Evolutionary conservation across 805 yeast species (phyloP).

Genomic region (Brettanomyces custersianus): DNA sequence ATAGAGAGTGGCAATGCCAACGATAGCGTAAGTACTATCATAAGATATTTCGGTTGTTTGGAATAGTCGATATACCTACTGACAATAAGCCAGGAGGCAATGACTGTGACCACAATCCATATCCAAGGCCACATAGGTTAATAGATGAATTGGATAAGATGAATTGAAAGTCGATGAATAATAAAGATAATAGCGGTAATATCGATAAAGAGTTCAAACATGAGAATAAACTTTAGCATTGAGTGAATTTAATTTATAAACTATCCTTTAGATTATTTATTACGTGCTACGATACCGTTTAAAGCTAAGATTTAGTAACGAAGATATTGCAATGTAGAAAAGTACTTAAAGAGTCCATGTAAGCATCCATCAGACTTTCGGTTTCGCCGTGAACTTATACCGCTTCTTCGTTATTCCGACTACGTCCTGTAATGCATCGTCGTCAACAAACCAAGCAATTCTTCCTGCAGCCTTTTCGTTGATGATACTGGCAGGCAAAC

Average conservation of each 20-base stretch:
- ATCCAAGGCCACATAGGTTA: slow-evolving; percentile 10
- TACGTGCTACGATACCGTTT: too few relatives aligned
- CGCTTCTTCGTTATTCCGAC: slow-evolving; percentile 58
- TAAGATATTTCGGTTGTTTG: slow-evolving; percentile 32
- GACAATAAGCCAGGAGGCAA: slow-evolving; percentile 27
- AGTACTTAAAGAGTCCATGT: not conserved
- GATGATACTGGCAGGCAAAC: slow-evolving; percentile 86
- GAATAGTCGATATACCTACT: slow-evolving; percentile 27
- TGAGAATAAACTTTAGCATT: too few relatives aligned
- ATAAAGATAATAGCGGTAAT: not conserved
- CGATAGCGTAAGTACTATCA: slow-evolving; percentile 44
- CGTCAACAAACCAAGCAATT: slow-evolving; percentile 96
- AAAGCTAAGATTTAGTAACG: too few relatives aligned
- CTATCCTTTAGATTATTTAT: too few relatives aligned
- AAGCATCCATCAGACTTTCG: not conserved
- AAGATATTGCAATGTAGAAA: not conserved
- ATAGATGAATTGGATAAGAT: not conserved
- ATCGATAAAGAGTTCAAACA: not conserved
- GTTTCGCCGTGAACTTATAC: slow-evolving; percentile 41
- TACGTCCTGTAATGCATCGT: slow-evolving; percentile 80
- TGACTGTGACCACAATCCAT: slow-evolving; percentile 16
- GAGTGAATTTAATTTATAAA: too few relatives aligned
- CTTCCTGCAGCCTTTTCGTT: slow-evolving; percentile 96
- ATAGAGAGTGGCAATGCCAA: slow-evolving; percentile 70
- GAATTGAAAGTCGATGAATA: not conserved